Percentiles rank a stretch among this genome's conserved stretches.
Conservation (phyloP, 192 early-diverging fungal species). For the Rhizophagus clarus region DNA sequence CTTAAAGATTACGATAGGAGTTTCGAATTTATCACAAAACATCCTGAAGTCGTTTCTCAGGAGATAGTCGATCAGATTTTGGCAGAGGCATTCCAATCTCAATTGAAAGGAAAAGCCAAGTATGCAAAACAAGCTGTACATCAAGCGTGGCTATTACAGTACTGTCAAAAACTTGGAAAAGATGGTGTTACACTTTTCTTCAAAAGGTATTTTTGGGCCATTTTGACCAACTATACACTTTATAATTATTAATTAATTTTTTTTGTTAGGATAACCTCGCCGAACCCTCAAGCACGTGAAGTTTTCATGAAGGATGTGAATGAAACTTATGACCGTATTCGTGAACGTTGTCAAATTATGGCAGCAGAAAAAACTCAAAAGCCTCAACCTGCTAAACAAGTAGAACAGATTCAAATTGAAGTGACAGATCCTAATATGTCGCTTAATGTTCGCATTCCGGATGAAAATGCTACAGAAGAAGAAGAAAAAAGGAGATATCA, state of each 20-base stretch:
- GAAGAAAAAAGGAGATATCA: constrained; percentile 61
- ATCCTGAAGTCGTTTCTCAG: constrained; percentile 72
- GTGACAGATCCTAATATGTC: constrained; percentile 69
- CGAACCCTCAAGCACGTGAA: constrained; percentile 63
- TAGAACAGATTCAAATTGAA: constrained; percentile 74
- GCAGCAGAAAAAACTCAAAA: constrained; percentile 51
- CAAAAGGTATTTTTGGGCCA: constrained; percentile 50
- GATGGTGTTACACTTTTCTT: constrained; percentile 88
- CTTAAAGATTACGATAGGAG: constrained; percentile 62
- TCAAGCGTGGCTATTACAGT: constrained; percentile 84
- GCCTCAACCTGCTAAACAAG: constrained; percentile 43
- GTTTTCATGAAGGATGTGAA: constrained; percentile 89
- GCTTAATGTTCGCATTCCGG: constrained; percentile 69
- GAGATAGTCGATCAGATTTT: constrained; percentile 81
- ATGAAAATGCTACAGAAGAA: constrained; percentile 53
- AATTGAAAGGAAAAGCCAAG: constrained; percentile 70
- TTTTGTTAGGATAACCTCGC: constrained; percentile 30
- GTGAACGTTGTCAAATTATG: constrained; percentile 68
- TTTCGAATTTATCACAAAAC: constrained; percentile 65
- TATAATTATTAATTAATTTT: background rate
- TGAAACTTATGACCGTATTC: constrained; percentile 81
- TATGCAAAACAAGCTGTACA: constrained; percentile 75
- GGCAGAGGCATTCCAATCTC: constrained; percentile 77
- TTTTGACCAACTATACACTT: background rate
- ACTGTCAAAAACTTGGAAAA: constrained; percentile 77